Percentiles rank a stretch among this genome's conserved stretches.
Conservation (phyloP, 305 asterid species). For the Salvia sclarea region DNA sequence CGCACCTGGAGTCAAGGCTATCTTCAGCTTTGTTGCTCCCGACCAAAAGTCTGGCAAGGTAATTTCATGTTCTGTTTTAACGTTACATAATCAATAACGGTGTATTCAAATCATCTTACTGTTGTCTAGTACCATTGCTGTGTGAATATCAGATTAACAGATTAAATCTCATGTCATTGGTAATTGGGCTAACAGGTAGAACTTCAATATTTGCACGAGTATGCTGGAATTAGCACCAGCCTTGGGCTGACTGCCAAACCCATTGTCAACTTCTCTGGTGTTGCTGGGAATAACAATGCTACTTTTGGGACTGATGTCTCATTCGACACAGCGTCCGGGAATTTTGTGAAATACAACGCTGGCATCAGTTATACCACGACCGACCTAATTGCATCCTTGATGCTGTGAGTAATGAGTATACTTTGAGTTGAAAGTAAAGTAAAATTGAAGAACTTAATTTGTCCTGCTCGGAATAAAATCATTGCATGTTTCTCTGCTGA, state of each 20-base stretch:
- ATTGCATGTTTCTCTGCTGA: not conserved
- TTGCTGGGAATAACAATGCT: slow-evolving; percentile 64
- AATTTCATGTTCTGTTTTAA: slow-evolving; percentile 11
- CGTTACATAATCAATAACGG: not conserved
- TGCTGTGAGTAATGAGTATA: slow-evolving; percentile 81
- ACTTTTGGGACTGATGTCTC: slow-evolving; percentile 85
- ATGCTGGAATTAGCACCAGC: slow-evolving; percentile 76
- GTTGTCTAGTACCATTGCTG: not conserved
- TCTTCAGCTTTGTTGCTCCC: slow-evolving; percentile 79
- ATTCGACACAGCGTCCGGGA: slow-evolving; percentile 84
- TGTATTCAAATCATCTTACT: not conserved
- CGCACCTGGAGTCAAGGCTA: slow-evolving; percentile 91
- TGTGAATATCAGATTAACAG: not conserved
- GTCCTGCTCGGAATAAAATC: not conserved
- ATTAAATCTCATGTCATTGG: slow-evolving; percentile 11
- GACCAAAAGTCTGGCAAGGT: slow-evolving; percentile 94
- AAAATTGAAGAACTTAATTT: not conserved
- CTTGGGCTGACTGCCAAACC: slow-evolving; percentile 72
- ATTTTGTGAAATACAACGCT: slow-evolving; percentile 70
- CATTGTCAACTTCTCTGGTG: slow-evolving; percentile 79
- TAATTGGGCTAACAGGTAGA: slow-evolving; percentile 51
- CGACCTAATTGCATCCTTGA: slow-evolving; percentile 79
- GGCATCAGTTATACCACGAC: slow-evolving; percentile 63
- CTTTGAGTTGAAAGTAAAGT: not conserved
- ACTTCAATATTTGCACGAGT: slow-evolving; percentile 70